Percentiles rank a stretch among this genome's conserved stretches.
These are phyloP conservation scores for Ophiosphaerella herpotricha DNA, from an alignment of 2,329 filamentous ascomycete genomes.

Conservation along the genomic window DNA sequence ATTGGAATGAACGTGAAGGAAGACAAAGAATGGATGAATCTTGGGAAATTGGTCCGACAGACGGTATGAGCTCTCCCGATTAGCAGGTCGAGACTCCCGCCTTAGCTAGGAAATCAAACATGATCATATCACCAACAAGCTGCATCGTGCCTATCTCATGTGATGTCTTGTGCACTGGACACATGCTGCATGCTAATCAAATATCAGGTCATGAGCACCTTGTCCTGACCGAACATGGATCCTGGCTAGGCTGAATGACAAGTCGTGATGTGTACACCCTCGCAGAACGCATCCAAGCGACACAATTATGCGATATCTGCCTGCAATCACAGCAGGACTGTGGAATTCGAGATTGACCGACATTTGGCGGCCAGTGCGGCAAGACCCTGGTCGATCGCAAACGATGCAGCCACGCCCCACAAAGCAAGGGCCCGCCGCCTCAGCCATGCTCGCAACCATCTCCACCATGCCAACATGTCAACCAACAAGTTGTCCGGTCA, in stretches of 20 bases:
- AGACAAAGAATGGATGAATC: neutral
- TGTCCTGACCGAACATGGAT: neutral
- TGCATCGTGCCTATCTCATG: conserved; percentile 15
- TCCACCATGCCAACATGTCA: neutral
- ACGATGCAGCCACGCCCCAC: neutral
- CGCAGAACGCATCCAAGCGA: too few relatives aligned
- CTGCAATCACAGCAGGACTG: conserved; percentile 6
- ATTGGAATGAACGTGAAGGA: neutral
- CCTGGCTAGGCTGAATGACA: neutral
- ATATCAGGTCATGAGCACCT: conserved; percentile 10
- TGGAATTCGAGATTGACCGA: conserved; percentile 18
- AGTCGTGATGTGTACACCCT: too few relatives aligned
- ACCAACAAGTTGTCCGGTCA: neutral
- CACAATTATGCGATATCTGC: neutral
- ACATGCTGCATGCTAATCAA: conserved; percentile 9
- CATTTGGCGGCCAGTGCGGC: conserved; percentile 23
- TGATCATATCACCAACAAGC: conserved; percentile 21
- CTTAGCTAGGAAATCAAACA: conserved; percentile 30
- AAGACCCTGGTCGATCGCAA: conserved; percentile 9
- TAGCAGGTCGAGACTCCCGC: conserved; percentile 32
- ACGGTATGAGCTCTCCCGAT: conserved; percentile 32
- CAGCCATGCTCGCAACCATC: too few relatives aligned
- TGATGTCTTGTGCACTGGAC: conserved; percentile 10
- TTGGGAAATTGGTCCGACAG: conserved; percentile 8
- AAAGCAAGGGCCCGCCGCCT: too few relatives aligned